Percentiles rank a stretch among this genome's conserved stretches.
Evolutionary conservation across 2,329 filamentous ascomycete genomes (phyloP).

Genomic region (Sporothrix brasiliensis): DNA sequence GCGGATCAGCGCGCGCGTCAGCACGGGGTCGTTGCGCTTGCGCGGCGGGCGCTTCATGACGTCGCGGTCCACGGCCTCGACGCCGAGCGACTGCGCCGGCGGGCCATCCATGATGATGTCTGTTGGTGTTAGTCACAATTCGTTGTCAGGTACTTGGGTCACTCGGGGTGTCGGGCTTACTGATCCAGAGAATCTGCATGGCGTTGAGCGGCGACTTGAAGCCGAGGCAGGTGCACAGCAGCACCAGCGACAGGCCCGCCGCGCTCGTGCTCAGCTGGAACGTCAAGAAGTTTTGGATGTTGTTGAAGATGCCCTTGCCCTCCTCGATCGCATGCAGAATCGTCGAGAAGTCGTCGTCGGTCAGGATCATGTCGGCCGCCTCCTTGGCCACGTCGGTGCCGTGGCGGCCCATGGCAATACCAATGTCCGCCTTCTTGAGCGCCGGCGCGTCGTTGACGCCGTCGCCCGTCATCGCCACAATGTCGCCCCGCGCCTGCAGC

Average conservation of each 20-base stretch:
- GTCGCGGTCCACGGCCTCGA: slow-evolving; percentile 90
- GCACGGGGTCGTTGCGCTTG: slow-evolving; percentile 81
- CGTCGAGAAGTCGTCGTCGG: slow-evolving; percentile 85
- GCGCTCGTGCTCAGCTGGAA: slow-evolving; percentile 98
- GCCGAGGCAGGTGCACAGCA: slow-evolving; percentile 88
- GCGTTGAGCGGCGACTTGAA: slow-evolving; percentile 96
- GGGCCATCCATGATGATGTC: slow-evolving; percentile 99
- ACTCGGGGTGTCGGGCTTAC: slow-evolving; percentile 57
- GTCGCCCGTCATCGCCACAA: slow-evolving; percentile 98
- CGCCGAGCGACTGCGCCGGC: slow-evolving; percentile 92
- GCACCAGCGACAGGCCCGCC: slow-evolving; percentile 85
- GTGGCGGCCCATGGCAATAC: slow-evolving; percentile 92
- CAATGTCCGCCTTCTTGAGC: slow-evolving; percentile 95
- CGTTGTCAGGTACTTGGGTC: not conserved
- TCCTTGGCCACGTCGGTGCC: slow-evolving; percentile 98
- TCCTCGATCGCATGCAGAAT: slow-evolving; percentile 96
- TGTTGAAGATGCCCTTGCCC: slow-evolving; percentile 99
- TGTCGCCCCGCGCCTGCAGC: slow-evolving; percentile 87
- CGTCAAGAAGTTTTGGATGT: slow-evolving; percentile 98
- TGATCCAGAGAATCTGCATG: slow-evolving; percentile 99
- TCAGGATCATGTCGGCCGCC: slow-evolving; percentile 90
- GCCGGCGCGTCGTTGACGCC: slow-evolving; percentile 97
- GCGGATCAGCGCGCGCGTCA: slow-evolving; percentile 79
- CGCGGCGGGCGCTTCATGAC: slow-evolving; percentile 92
- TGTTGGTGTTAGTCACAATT: slow-evolving; percentile 44